Base-by-base conservation (phyloP, 164 flowering plant genomes). In the Vitis amurensis region DNA sequence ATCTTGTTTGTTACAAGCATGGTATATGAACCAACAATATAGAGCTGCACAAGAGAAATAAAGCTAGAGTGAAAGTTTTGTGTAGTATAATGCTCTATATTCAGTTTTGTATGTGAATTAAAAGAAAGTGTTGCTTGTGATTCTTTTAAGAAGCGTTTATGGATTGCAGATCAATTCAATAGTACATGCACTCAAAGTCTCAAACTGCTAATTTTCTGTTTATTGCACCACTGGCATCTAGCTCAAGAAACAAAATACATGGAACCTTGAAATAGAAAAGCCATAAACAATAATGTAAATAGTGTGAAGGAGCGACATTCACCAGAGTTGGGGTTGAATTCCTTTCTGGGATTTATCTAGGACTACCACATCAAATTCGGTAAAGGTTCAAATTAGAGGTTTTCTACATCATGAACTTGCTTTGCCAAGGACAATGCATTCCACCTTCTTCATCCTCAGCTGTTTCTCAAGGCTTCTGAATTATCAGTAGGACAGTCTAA, bases 51-150 rank as follows among this genome's bases (percentile, higher is more conserved):
- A 71, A 68, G 56, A 64, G 58, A n/a, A 76, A 78, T 72, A 79
- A 77, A 74, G 16, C 17, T 30, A 60, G 69, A 61, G 49, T 47
- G 73, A 37, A 65, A 73, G 67, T 72, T 82, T 77, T 73, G 81
- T 74, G 67, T 63, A 66, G 64, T 65, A 12, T 62, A 64, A 53
- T 50, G 48, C 29, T 48, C 53, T 73, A 68, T 50, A 66, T 58
- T 61, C 56, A 76, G 63, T 77, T 80, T 78, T 81, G 75, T 66
- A 74, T 66, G 66, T 69, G 78, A 61, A 56, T 47, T 66, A 44
- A 56, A 70, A 37, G 23, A 59, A 15, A 50, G 17, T 17, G 27
- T 14, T 58, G 51, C 48, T 30, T 55, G 30, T 23, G 50, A 14
- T 29, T n/a, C 62, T 23, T 61, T 60, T 8, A 9, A 2, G 30